Evolutionary conservation across 495 filamentous ascomycete genomes (phyloP).

Genomic region (Hypoxylon subgilvum): DNA sequence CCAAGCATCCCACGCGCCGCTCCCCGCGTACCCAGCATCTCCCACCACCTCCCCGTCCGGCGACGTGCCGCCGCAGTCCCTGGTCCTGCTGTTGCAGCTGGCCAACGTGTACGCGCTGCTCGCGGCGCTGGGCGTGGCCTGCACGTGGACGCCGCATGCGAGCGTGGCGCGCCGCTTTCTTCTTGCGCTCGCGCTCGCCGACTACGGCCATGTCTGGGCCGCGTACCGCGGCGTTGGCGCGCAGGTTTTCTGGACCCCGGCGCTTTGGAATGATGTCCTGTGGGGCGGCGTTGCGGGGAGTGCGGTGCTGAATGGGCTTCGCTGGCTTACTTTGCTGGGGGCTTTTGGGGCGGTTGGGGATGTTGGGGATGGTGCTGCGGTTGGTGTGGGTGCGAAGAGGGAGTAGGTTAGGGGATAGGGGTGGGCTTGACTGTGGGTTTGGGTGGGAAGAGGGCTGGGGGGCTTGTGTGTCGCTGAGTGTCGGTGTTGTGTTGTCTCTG

Average conservation of each 20-base stretch:
- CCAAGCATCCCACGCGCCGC: slow-evolving; percentile 52
- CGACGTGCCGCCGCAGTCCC: slow-evolving; percentile 48
- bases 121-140: slow-evolving; percentile 56
- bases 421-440: too few species aligned
- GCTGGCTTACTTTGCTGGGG: slow-evolving; percentile 58
- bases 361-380: too few species aligned
- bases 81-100: slow-evolving; percentile 63
- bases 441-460: too few species aligned
- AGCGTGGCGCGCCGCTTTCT: slow-evolving; percentile 61
- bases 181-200: slow-evolving; percentile 60
- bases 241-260: slow-evolving; percentile 52
- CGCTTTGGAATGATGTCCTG: slow-evolving; percentile 61
- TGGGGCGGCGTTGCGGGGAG: slow-evolving; percentile 67
- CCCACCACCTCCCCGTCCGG: slow-evolving; percentile 50
- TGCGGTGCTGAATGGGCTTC: slow-evolving; percentile 55
- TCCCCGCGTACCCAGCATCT: too few species aligned
- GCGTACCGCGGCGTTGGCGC: slow-evolving; percentile 59
- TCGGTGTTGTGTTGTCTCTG: too few species aligned
- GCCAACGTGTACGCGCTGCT: slow-evolving; percentile 64
- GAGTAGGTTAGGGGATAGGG: too few species aligned
- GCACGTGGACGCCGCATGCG: slow-evolving; percentile 59
- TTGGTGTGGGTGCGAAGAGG: too few species aligned
- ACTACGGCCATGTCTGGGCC: slow-evolving; percentile 68
- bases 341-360: slow-evolving; percentile 50
- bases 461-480: too few species aligned